Conservation (phyloP, 1,139 yeast species). For the Waltiozyma sp. region DNA sequence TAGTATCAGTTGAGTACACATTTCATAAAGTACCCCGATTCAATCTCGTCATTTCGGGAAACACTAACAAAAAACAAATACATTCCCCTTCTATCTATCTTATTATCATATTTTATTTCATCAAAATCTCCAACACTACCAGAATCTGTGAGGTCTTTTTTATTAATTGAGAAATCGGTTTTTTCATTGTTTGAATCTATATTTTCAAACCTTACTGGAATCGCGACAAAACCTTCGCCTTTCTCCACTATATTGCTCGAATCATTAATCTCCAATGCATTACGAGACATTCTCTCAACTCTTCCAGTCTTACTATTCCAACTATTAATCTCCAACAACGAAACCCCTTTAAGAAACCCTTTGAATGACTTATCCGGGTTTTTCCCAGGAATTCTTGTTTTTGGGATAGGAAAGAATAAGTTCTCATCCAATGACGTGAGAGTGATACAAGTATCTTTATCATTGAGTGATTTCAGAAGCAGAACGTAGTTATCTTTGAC, state of each 20-base stretch:
- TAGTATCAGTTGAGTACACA: no score
- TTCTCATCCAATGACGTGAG: slow-evolving; percentile 10
- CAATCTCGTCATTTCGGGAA: no score
- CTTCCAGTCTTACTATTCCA: slow-evolving; percentile 17
- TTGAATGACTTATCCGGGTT: slow-evolving; percentile 16
- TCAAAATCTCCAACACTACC: not conserved
- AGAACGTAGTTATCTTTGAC: not conserved
- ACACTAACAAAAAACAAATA: no score
- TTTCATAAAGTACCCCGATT: no score
- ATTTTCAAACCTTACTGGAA: slow-evolving; percentile 12
- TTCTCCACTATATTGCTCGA: slow-evolving; percentile 10
- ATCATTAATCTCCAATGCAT: slow-evolving; percentile 3
- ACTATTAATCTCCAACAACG: slow-evolving; percentile 17
- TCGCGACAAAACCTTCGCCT: slow-evolving; percentile 10
- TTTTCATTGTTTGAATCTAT: not conserved
- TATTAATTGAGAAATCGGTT: not conserved
- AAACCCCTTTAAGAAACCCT: slow-evolving; percentile 13
- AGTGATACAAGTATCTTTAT: slow-evolving; percentile 6
- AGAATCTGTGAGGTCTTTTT: not conserved
- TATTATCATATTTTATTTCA: no score
- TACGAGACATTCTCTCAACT: slow-evolving; percentile 19
- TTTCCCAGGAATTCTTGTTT: slow-evolving; percentile 16
- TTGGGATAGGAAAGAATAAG: slow-evolving; percentile 9
- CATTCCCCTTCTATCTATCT: no score
- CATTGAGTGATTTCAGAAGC: slow-evolving; percentile 14